Percentiles rank a stretch among this genome's conserved stretches.
Evolutionary conservation across 805 yeast species (phyloP).

Genomic region (Cyberlindnera americana): DNA sequence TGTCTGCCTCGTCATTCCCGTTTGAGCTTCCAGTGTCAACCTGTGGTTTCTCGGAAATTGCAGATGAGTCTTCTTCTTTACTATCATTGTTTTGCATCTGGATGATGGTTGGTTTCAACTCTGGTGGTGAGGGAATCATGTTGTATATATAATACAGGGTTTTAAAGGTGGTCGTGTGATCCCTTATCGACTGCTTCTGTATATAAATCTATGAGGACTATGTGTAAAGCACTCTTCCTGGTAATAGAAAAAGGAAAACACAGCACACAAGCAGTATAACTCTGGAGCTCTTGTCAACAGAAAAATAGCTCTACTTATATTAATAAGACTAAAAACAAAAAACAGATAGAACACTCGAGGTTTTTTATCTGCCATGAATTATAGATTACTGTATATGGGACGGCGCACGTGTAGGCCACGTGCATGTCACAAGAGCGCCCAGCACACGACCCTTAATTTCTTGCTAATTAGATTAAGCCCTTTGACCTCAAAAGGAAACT

Average conservation of each 20-base stretch:
- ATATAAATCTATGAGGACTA: too few relatives aligned
- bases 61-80: constrained; percentile 11
- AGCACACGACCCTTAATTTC: constrained; percentile 5
- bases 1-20: constrained; percentile 1
- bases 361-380: not conserved
- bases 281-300: too few relatives aligned
- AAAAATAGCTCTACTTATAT: not conserved
- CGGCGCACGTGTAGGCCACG: constrained; percentile 19
- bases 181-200: too few relatives aligned
- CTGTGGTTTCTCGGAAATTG: constrained; percentile 7
- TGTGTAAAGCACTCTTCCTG: too few relatives aligned
- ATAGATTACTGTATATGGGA: not conserved
- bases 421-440: constrained; percentile 12
- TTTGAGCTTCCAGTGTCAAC: constrained; percentile 3
- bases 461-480: too few relatives aligned
- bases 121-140: constrained; percentile 43
- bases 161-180: not conserved
- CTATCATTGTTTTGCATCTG: constrained; percentile 33
- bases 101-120: constrained; percentile 43
- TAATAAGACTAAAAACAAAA: not conserved
- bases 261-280: too few relatives aligned
- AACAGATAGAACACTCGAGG: not conserved
- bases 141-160: not conserved
- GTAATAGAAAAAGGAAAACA: not conserved
- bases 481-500: too few relatives aligned